Base-by-base conservation (phyloP, 352 stramenopile genomes). In the Pythium biforme region DNA sequence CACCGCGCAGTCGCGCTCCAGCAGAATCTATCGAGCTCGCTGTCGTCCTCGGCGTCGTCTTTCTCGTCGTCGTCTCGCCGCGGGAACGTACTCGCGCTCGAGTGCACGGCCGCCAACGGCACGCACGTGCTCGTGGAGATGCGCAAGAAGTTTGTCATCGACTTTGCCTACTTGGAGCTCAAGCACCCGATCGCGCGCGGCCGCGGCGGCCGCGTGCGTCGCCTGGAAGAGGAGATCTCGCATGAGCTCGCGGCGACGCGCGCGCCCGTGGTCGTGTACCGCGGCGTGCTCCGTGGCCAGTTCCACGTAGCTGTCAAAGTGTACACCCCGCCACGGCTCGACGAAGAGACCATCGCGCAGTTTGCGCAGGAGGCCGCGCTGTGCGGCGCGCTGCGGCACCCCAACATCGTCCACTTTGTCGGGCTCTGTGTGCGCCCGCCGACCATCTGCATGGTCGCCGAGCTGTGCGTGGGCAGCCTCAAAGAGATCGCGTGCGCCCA, bases 301-400 rank as follows among this genome's bases (percentile, higher is more conserved):
- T 46, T 66, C 3, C 53, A 82, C 6, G 81, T 90, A 3, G 79
- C 81, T 23, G 70, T 88, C 33, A 90, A 92, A 59, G 78, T 90
- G 27, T 90, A 89, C 69, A 86, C 81, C 14, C 83, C 81, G 2
- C 65, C 53, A 0, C 75, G 86, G 27, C 84, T 89, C 65, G 80
- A 76, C 0, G 78, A 90, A 57, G 78, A 76, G 23, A 84, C 71
- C 1, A 77, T 94, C 20, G 80, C 79, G 4, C 75, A 79, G 45
- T 94, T 94, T 49, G 89, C 82, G 11, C 80, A 94, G 22, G 82
- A 92, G 59, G 84, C 82, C 4, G 84, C 81, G 8, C 64, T 94
- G 11, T 92, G 80, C 55, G 74, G 77, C 2, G 70, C 79, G 12
- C 68, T 92, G 12, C 69, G 82, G 27, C 83, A 92, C 45, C 81